Base-by-base conservation (phyloP, 306 rosid genomes). In the Inga oerstediana region DNA sequence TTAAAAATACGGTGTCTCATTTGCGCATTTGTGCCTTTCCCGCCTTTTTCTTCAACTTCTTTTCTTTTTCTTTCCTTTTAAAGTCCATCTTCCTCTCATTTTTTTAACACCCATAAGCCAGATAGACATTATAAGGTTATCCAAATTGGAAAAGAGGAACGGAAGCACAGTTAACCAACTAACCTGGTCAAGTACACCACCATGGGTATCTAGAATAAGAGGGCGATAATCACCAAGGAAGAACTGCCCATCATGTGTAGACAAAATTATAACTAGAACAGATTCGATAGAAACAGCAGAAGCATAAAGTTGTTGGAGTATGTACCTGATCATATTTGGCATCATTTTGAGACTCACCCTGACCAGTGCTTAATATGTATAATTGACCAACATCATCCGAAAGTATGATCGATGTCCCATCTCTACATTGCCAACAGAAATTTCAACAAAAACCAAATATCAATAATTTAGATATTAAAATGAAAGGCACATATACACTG, bases 151-250 rank as follows among this genome's bases (percentile, higher is more conserved):
- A 81, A 74, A 16, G 46, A 59, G 51, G 32, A 52, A 64, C 11
- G 37, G 35, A 80, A 64, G 80, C 32, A 37, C 66, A 61, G 37
- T 66, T 56, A 17, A 74, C 77, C 80, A 83, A 83, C 94, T 81
- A 85, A 96, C 99, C 97, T 91, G 98, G 86, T 96, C 99, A 81
- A 96, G 84, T 81, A 89, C 97, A 90, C 93, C 90, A 69, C 99
- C 98, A 75, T 88, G 83, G 72, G 87, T 88, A 86, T 96, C 99
- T 81, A 94, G 98, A 86, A 92, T 83, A 81, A 96, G 89, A 54
- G 99, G 99, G 79, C 97, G 98, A 88, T 90, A 96, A 92, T 96
- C 99, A 86, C 99, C 99, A 64, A 97, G 99, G 84, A 91, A 97
- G 88, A 97, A 97, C 99, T 97, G 92, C 72, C 79, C 85, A 76